Base-by-base conservation (phyloP, 2,329 filamentous ascomycete genomes). In the Stachybotrys chartarum region DNA sequence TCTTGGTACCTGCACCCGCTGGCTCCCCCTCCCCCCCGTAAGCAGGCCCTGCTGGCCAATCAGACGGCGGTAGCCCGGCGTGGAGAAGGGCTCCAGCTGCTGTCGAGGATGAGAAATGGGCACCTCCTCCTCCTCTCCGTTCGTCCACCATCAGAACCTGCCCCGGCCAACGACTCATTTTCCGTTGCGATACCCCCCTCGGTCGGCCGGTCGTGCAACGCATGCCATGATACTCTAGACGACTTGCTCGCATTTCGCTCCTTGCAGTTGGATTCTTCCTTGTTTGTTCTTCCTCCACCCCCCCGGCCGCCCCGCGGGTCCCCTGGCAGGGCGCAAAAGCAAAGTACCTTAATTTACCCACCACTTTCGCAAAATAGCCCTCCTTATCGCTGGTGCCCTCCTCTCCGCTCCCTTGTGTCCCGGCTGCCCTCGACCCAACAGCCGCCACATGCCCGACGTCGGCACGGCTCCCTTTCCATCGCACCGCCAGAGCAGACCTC, bases 401-500 rank as follows among this genome's bases (percentile, higher is more conserved):
- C 39, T 44, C 45, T 24, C 16, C n/a, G 54, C 59, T 3, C 45
- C 17, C 45, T 24, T n/a, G 11, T 54, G 56, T 55, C 51, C 56
- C 53, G 58, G 59, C 60, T 56, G 61, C 59, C 59, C 53, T 54
- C 52, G 35, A 53, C 32, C 39, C 50, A 11, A 51, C 51, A 24
- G 17, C 45, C 45, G n/a, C 45, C 45, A 47, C 45, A 47, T 47
- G 45, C 16, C 45, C 7, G 16, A 24, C 45, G 45, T 47, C 45
- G 11, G 7, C 8, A 24, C 8, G 16, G 45, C 45, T n/a, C 10
- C 45, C n/a, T n/a, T 10, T 24, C 18, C 50, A 42, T 42, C 44
- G 44, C 52, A 18, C 16, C 16, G 17, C 10, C 35, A 42, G 10
- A 42, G 14, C 51, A 44, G 39, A 65, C 60, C 62, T 65, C 64